A percentile compares a stretch with the other conserved stretches of the same genome.
These are phyloP conservation scores for Hypoxylon lenormandii DNA, from an alignment of 495 filamentous ascomycete species.

Conservation along the genomic window DNA sequence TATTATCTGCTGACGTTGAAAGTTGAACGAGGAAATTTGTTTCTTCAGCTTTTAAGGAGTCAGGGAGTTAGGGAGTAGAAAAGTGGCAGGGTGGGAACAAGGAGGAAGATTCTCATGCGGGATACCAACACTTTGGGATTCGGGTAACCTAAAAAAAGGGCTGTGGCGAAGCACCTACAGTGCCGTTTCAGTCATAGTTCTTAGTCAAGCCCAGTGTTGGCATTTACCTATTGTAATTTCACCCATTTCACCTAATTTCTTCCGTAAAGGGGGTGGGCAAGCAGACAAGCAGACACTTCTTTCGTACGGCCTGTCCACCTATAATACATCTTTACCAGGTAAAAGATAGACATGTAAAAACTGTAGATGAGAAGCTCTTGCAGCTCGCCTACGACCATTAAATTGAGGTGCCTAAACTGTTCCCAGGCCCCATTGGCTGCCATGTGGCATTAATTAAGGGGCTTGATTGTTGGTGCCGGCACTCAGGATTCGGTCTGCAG, in stretches of 20 bases:
- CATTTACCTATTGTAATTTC: constrained; percentile 15
- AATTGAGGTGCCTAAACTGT: constrained; percentile 15
- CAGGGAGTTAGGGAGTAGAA: neutral
- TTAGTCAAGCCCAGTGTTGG: too few species aligned
- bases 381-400: neutral
- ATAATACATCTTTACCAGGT: too few species aligned
- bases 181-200: constrained; percentile 13
- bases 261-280: too few species aligned
- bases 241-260: too few species aligned
- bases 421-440: constrained; percentile 7
- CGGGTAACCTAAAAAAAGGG: constrained; percentile 26
- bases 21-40: constrained; percentile 1
- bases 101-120: constrained; percentile 19
- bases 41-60: constrained; percentile 15
- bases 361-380: neutral
- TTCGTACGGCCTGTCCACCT: too few species aligned
- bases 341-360: too few species aligned
- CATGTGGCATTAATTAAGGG: constrained; percentile 12
- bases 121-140: neutral
- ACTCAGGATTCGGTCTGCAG: constrained; percentile 7
- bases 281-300: too few species aligned
- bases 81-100: constrained; percentile 11
- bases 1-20: neutral
- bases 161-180: constrained; percentile 26
- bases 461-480: constrained; percentile 19